Base-by-base conservation (phyloP, 352 stramenopile genomes). In the Globisporangium polare region DNA sequence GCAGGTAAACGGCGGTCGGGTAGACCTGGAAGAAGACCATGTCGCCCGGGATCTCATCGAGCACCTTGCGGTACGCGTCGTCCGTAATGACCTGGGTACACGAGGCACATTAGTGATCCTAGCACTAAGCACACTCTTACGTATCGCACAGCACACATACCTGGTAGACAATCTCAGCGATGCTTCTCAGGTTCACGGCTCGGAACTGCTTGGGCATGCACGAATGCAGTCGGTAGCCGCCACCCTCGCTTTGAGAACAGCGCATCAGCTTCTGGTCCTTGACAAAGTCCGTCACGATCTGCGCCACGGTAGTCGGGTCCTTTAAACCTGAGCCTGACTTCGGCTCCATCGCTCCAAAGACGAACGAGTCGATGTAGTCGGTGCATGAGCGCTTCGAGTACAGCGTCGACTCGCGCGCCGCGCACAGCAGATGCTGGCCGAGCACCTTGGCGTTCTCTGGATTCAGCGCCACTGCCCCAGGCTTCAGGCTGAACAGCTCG, bases 341-440 rank as follows among this genome's bases (percentile, higher is more conserved):
- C 24, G 15, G 13, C 3, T 49, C 20, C 2, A 26, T 53, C 24
- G 41, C 20, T n/a, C 78, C 80, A 47, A 89, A 89, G 6, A 93
- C 56, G 35, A 77, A 90, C 17, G 67, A 61, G 52, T 95, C 85
- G 15, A 95, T 75, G 55, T 87, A 81, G 33, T 65, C 49, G 29
- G 79, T 80, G 9, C 77, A 75, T 2, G 78, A 94, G 18, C 67
- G 76, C 0, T 56, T 63, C 31, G 83, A 88, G 46, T 86, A 95
- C 4, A 99, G 72, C 3, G 95, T 81, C 45, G 86, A 90, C 60
- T 99, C 97, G 29, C 91, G 76, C 2, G 90, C 91, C 33, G 97
- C 96, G 60, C 94, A 99, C 35, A 98, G 62, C 31, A 99, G 65
- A 65, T 99, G 97, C 33, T 96, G 88, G 15, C 83, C 71, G 0